Conservation (phyloP, 352 stramenopile species). For the Phytophthora foliorum region DNA sequence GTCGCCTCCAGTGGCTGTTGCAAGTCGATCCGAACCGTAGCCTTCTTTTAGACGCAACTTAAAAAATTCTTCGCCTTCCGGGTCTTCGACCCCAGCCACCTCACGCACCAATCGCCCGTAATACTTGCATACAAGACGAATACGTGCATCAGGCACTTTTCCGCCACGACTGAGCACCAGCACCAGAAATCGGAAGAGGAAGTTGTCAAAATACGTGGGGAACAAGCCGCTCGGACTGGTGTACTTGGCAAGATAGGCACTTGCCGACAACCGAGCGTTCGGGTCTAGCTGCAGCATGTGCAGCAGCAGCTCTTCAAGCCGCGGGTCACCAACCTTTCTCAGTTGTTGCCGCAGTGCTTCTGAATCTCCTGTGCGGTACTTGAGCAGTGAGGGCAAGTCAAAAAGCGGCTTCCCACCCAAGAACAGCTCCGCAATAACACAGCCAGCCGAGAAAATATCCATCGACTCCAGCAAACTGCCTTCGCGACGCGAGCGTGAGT, state of each 20-base stretch:
- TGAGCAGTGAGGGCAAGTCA: constrained; percentile 93
- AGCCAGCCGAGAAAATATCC: constrained; percentile 99
- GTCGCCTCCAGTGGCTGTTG: constrained; percentile 48
- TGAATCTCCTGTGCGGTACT: constrained; percentile 84
- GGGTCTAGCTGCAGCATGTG: constrained; percentile 96
- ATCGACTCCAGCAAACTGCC: constrained; percentile 90
- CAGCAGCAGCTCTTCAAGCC: constrained; percentile 91
- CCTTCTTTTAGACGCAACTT: constrained; percentile 85
- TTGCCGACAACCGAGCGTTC: constrained; percentile 82
- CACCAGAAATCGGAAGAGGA: constrained; percentile 92
- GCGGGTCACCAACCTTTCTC: constrained; percentile 93
- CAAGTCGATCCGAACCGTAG: constrained; percentile 78
- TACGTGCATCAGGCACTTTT: constrained; percentile 92
- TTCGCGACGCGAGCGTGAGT: constrained; percentile 60
- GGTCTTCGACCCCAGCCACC: constrained; percentile 93
- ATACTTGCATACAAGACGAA: constrained; percentile 94
- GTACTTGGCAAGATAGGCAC: constrained; percentile 92
- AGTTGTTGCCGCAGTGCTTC: constrained; percentile 85
- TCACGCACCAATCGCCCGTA: constrained; percentile 93
- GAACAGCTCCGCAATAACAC: constrained; percentile 97
- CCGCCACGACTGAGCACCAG: constrained; percentile 82
- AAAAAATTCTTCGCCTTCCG: constrained; percentile 93
- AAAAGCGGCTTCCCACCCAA: constrained; percentile 96
- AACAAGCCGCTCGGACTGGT: constrained; percentile 72
- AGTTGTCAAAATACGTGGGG: constrained; percentile 89